These are phyloP conservation scores for Paspalum notatum DNA, from an alignment of 176 grass and related monocot species.

Conservation along the genomic window DNA sequence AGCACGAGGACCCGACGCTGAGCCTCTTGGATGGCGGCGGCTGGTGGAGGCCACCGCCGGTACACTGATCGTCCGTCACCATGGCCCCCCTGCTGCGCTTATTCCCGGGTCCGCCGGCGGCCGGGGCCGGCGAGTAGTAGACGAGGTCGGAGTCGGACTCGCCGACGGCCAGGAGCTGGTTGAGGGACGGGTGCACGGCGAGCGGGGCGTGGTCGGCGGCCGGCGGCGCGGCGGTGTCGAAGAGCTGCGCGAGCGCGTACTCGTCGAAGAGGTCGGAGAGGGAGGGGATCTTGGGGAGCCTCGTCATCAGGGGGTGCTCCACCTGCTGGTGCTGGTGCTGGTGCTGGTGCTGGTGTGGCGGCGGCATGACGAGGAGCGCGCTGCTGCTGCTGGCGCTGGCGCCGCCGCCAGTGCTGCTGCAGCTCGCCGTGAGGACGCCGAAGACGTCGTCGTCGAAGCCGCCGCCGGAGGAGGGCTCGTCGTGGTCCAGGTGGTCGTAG, in stretches of 20 bases:
- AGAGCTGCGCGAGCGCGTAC: constrained; percentile 37
- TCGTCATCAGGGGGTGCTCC: neutral
- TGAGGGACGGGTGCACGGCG: constrained; percentile 50
- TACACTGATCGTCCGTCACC: neutral
- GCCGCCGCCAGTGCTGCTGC: neutral
- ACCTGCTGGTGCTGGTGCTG: neutral
- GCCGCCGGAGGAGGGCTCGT: constrained; percentile 25
- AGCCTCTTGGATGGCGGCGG: constrained; percentile 36
- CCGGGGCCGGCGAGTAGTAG: constrained; percentile 12
- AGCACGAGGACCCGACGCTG: constrained; percentile 41
- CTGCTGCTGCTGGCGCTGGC: neutral
- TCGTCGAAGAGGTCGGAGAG: constrained; percentile 48
- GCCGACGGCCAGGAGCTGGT: constrained; percentile 43
- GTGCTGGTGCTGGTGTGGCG: neutral
- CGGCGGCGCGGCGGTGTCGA: constrained; percentile 24
- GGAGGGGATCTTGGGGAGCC: constrained; percentile 37
- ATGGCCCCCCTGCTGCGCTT: constrained; percentile 26
- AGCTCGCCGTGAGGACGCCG: neutral
- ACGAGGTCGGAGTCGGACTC: neutral
- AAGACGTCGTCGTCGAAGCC: constrained; percentile 7
- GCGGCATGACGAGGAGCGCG: neutral
- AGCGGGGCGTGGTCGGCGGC: neutral
- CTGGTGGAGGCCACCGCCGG: neutral
- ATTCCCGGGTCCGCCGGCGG: neutral
- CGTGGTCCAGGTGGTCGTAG: constrained; percentile 48